Evolutionary conservation across 2,329 filamentous ascomycete genomes (phyloP), one percentile per base, ranked within the genome.

Genomic region (Juglanconis sp.): DNA sequence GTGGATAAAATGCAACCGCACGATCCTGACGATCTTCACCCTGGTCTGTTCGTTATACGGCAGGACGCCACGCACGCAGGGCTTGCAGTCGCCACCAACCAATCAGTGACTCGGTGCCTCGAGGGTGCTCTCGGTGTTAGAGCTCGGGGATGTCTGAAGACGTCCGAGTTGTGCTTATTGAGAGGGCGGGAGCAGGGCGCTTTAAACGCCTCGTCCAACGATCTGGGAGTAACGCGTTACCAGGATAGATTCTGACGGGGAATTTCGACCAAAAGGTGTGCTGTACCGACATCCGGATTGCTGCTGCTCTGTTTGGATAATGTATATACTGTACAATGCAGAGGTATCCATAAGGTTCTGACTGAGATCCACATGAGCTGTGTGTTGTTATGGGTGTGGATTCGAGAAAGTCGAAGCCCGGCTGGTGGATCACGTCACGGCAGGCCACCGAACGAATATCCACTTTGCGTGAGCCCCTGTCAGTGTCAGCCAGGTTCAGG

Each of bases 1-100:
- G 53, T 60, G 36, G 57, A 40, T 11, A 53, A 35, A 35, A 53
- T 57, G 53, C 61, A 60, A 60, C 57, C 57, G 44, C 50, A 57
- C 50, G 50, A 51, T 63, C 54, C 53, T 38, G 38, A 56, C 50
- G 49, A 53, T 62, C 53, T 48, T 17, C 40, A 30, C 36, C 56
- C 42, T 60, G 30, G 53, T 40, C 24, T 42, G 47, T 48, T 44
- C 50, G 49, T 53, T 52, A 53, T 30, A 31, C 40, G 53, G 40
- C 48, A 57, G 24, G 54, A 46, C 61, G 61, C 57, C 49, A 57
- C 57, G 32, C 46, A 48, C 57, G 17, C 7, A 32, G 32, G 31
- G 51, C 24, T 42, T 17, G 34, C 50, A 54, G 31, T 5, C 32
- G 36, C 47, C 56, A 50, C 10, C 30, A 40, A 51, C 48, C 52